Percentiles rank a stretch among this genome's conserved stretches.
Conservation (phyloP, 805 yeast genomes). For the Clavispora phyllophila region DNA sequence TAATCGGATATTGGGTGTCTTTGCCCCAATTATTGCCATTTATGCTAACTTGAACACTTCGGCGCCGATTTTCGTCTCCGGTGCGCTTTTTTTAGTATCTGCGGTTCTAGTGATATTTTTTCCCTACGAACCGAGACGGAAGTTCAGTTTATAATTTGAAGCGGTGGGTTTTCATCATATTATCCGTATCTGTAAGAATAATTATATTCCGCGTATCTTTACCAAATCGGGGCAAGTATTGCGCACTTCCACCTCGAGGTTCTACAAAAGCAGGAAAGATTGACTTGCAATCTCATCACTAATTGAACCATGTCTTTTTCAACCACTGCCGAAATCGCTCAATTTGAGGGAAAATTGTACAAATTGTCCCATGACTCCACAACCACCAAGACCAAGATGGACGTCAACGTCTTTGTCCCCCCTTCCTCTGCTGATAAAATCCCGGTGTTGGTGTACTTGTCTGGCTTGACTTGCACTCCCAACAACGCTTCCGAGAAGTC, state of each 20-base stretch:
- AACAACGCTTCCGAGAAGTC: slow-evolving; percentile 94
- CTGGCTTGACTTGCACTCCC: slow-evolving; percentile 93
- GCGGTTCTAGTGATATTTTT: slow-evolving; percentile 32
- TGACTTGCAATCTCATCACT: neutral
- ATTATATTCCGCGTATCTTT: neutral
- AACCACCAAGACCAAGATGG: slow-evolving; percentile 67
- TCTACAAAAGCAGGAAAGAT: neutral
- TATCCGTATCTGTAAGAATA: neutral
- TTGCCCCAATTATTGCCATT: slow-evolving; percentile 55
- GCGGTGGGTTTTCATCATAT: neutral
- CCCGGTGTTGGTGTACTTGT: slow-evolving; percentile 75
- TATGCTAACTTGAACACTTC: slow-evolving; percentile 50
- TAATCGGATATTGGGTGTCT: slow-evolving; percentile 48
- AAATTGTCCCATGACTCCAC: slow-evolving; percentile 73
- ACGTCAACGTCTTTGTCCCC: slow-evolving; percentile 80
- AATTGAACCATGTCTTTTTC: slow-evolving; percentile 42
- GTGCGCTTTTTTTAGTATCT: slow-evolving; percentile 48
- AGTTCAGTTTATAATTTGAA: slow-evolving; percentile 12
- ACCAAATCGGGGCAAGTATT: neutral
- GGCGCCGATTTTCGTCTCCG: slow-evolving; percentile 59
- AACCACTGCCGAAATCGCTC: slow-evolving; percentile 48
- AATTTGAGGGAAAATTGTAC: slow-evolving; percentile 70
- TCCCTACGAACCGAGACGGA: slow-evolving; percentile 45
- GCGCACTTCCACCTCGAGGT: neutral
- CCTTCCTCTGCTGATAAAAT: slow-evolving; percentile 32